phyloP scores from a whole-genome alignment of 1,139 yeast genomes.

The Kodamaea derodonti region DNA sequence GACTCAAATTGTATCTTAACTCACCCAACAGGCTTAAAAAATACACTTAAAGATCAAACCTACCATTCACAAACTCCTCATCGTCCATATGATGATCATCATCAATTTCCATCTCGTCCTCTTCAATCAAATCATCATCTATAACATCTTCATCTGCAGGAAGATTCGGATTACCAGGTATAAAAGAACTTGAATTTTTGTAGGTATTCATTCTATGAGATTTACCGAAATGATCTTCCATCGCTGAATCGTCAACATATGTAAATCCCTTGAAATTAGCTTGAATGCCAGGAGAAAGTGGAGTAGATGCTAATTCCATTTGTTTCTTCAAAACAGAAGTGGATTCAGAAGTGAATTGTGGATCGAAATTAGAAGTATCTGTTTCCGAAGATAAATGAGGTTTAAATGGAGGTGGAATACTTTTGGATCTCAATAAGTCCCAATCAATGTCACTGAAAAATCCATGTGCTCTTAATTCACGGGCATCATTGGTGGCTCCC shows the following conservation, averaged over 20 bases:
- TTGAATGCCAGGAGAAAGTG: conserved; percentile 90
- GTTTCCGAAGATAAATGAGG: conserved; percentile 89
- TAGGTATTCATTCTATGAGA: conserved; percentile 44
- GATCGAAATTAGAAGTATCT: conserved; percentile 94
- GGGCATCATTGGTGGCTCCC: conserved; percentile 88
- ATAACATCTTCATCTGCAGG: conserved; percentile 84
- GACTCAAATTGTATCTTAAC: no score
- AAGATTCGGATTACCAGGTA: conserved; percentile 72
- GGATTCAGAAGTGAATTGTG: conserved; percentile 91
- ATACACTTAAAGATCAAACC: conserved; percentile 71
- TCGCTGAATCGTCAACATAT: conserved; percentile 89
- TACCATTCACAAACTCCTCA: conserved; percentile 86
- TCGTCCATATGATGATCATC: conserved; percentile 45
- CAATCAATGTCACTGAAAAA: conserved; percentile 90
- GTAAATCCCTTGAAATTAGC: conserved; percentile 96
- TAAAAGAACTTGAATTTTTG: conserved; percentile 65
- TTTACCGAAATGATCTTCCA: conserved; percentile 74
- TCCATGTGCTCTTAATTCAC: conserved; percentile 86
- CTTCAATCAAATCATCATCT: conserved; percentile 66
- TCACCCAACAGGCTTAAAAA: no score
- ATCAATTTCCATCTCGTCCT: conserved; percentile 50
- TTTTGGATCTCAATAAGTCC: conserved; percentile 71
- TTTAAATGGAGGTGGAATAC: conserved; percentile 95
- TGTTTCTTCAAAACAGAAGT: conserved; percentile 75
- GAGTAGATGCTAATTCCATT: conserved; percentile 66